Base-by-base conservation (phyloP, 116 monocot genomes). In the Papilionanthe hybrid region DNA sequence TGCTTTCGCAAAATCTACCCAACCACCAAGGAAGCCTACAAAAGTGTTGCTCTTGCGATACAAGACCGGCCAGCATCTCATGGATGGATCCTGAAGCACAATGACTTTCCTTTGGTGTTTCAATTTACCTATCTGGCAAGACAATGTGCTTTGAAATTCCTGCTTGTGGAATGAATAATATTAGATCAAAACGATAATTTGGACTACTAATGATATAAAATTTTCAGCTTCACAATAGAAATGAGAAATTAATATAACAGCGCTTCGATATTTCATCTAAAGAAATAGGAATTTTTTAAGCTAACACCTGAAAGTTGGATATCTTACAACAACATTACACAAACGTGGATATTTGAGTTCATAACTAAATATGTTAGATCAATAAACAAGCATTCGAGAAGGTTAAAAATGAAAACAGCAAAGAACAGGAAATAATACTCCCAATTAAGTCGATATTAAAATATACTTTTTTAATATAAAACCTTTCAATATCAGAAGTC, bases 61-160 rank as follows among this genome's bases (percentile, higher is more conserved):
- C 30, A 83, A 75, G 20, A 74, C 83, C 28, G 80, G 86, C 83
- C 86, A 86, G 27, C 80, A 28, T 30, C 65, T 77, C 80, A 80
- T 80, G 28, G 41, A 80, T 42, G 73, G 86, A 30, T 86, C 83
- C 78, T 72, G 76, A 57, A 86, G 83, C 57, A 78, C 30, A 10
- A 78, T 27, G 11, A 86, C 48, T 74, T 80, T 83, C 72, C 86
- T 80, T 29, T 30, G 65, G 22, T 58, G 30, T 42, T 77, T 83
- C 53, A 71, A 74, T 55, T 65, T 86, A 58, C 78, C 49, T 7
- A 78, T 27, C 6, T 37, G 25, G 65, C 32, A 42, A 30, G 60
- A 45, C 63, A 86, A 60, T 72, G 77, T 63, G 27, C 78, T 32
- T 0, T 77, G 86, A 42, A 86, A 75, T 43, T 83, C 67, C 86